phyloP scores from a whole-genome alignment of 352 stramenopile genomes.

The Phytophthora fragariaefolia region DNA sequence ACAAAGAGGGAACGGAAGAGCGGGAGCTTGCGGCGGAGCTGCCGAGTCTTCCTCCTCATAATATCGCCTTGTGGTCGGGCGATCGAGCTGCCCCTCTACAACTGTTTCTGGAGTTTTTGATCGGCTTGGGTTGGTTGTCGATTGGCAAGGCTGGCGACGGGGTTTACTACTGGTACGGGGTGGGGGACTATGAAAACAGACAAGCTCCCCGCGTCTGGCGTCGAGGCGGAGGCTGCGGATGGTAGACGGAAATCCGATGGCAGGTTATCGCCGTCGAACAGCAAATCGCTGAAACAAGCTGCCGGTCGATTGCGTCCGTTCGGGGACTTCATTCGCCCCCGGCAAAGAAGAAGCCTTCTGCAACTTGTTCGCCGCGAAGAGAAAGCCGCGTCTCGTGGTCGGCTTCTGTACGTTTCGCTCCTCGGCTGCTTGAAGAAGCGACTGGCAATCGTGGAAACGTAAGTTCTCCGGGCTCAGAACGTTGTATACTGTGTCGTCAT shows the following conservation, averaged over 20 bases:
- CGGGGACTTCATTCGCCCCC: constrained; percentile 42
- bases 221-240: constrained; percentile 23
- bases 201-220: constrained; percentile 22
- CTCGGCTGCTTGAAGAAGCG: constrained; percentile 38
- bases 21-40: constrained; percentile 14
- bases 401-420: constrained; percentile 25
- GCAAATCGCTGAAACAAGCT: constrained; percentile 42
- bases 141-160: constrained; percentile 13
- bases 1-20: constrained; percentile 12
- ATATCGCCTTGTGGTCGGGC: constrained; percentile 15
- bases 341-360: constrained; percentile 24
- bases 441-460: constrained; percentile 46
- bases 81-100: constrained; percentile 11
- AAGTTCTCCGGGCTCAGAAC: constrained; percentile 46
- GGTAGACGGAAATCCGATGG: constrained; percentile 14
- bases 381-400: constrained; percentile 23
- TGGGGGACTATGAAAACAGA: constrained; percentile 43
- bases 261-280: constrained; percentile 43
- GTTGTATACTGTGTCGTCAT: constrained; percentile 33
- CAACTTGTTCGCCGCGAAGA: constrained; percentile 33
- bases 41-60: constrained; percentile 26
- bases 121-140: constrained; percentile 16
- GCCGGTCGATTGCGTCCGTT: constrained; percentile 29
- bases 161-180: constrained; percentile 46
- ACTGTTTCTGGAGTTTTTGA: constrained; percentile 22